Evolutionary conservation across 192 early-diverging fungal genomes (phyloP).

Genomic region (Gorgonomyces haynaldii): DNA sequence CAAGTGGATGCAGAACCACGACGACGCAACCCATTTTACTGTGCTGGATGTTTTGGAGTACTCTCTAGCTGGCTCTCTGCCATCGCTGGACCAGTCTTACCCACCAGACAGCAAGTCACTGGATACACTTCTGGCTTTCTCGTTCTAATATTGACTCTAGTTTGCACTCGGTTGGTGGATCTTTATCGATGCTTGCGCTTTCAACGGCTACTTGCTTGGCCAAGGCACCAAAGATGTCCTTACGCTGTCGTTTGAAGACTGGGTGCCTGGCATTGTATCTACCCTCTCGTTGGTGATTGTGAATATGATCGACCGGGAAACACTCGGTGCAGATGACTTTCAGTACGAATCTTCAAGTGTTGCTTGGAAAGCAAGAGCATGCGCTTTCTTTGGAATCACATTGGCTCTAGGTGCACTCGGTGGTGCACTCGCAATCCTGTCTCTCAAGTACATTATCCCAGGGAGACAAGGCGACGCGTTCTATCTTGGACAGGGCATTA

Average conservation of each 20-base stretch:
- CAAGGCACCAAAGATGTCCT: slow-evolving; percentile 1
- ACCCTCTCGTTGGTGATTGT: slow-evolving; percentile 38
- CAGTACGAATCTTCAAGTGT: slow-evolving; percentile 14
- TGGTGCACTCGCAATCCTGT: slow-evolving; percentile 28
- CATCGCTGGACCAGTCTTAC: not conserved
- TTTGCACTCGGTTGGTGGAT: slow-evolving; percentile 43
- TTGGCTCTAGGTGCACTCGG: slow-evolving; percentile 36
- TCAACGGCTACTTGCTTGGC: slow-evolving; percentile 2
- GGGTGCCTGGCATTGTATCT: slow-evolving; percentile 37
- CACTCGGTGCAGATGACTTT: slow-evolving; percentile 27
- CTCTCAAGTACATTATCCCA: slow-evolving; percentile 35
- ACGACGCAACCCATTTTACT: no score
- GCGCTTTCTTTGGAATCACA: slow-evolving; percentile 38
- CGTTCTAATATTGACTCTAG: not conserved
- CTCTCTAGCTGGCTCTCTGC: no score
- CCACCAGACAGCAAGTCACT: slow-evolving; percentile 1
- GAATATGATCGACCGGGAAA: slow-evolving; percentile 37
- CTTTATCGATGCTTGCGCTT: slow-evolving; percentile 36
- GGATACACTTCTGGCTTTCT: slow-evolving; percentile 5
- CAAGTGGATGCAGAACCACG: no score
- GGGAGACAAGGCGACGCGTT: slow-evolving; percentile 26
- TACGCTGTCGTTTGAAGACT: slow-evolving; percentile 36
- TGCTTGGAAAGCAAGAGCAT: slow-evolving; percentile 35
- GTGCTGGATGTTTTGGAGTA: no score
- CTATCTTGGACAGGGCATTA: slow-evolving; percentile 29